Evolutionary conservation across 352 stramenopile genomes (phyloP).

Genomic region (Globisporangium barbulae): DNA sequence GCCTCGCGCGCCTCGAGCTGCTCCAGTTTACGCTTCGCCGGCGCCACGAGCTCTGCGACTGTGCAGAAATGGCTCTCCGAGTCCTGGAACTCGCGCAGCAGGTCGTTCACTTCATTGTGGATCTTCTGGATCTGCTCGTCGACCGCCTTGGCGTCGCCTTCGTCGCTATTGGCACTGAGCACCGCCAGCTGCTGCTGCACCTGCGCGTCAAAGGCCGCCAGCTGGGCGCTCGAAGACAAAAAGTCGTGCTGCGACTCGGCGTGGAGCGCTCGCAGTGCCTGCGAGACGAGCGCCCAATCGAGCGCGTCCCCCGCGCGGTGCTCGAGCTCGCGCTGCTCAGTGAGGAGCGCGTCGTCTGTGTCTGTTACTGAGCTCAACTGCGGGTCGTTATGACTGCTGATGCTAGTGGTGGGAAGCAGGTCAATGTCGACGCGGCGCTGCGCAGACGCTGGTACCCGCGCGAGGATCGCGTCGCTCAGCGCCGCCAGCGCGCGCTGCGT

Average conservation of each 20-base stretch:
- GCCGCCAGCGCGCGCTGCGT: neutral
- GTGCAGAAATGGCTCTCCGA: conserved; percentile 46
- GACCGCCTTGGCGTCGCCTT: neutral
- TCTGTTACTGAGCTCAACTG: neutral
- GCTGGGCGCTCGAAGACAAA: conserved; percentile 11
- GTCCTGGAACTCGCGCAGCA: conserved; percentile 22
- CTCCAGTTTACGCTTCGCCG: conserved; percentile 28
- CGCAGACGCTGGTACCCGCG: neutral
- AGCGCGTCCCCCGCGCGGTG: neutral
- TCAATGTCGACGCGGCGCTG: conserved; percentile 1
- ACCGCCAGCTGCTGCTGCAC: conserved; percentile 1
- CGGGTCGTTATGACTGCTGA: neutral
- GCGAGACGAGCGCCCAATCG: conserved; percentile 19
- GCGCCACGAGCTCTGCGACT: conserved; percentile 38
- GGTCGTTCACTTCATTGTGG: conserved; percentile 6
- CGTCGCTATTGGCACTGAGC: neutral
- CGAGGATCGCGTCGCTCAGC: conserved; percentile 10
- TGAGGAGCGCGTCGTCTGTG: neutral
- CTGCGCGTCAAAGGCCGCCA: conserved; percentile 5
- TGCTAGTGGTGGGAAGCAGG: neutral
- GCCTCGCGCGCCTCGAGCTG: conserved; percentile 34
- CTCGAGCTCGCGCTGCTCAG: neutral
- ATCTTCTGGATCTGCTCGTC: conserved; percentile 3
- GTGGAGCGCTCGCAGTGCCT: conserved; percentile 17
- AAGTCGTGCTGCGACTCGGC: conserved; percentile 15